These are phyloP conservation scores for Ophiostoma populinum DNA, from an alignment of 2,329 filamentous ascomycete genomes.

Conservation along the genomic window DNA sequence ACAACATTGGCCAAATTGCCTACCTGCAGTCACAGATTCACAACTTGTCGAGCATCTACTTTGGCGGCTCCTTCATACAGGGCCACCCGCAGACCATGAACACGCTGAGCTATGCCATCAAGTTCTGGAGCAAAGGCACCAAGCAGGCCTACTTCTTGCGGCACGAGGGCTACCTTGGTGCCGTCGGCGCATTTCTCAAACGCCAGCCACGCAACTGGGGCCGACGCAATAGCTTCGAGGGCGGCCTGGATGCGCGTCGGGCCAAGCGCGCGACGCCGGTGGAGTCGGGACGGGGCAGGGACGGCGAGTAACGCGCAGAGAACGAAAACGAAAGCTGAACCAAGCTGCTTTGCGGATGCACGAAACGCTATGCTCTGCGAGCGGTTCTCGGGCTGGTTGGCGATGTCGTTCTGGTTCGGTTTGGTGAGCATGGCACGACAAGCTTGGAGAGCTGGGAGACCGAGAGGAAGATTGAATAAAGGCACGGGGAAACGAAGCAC, in stretches of 20 bases:
- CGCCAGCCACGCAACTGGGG: constrained; percentile 86
- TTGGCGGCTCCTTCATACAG: constrained; percentile 90
- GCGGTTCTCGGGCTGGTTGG: too few relatives aligned
- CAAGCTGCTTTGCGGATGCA: too few relatives aligned
- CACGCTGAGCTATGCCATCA: constrained; percentile 88
- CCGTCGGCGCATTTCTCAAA: constrained; percentile 87
- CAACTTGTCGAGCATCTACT: constrained; percentile 82
- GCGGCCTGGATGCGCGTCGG: constrained; percentile 14
- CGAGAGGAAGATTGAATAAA: too few relatives aligned
- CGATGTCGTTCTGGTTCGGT: too few relatives aligned
- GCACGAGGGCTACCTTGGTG: constrained; percentile 88
- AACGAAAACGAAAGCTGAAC: too few relatives aligned
- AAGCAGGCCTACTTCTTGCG: constrained; percentile 93
- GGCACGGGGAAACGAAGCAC: too few relatives aligned
- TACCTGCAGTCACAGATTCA: constrained; percentile 96
- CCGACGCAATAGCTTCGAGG: constrained; percentile 59
- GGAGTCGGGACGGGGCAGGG: too few relatives aligned
- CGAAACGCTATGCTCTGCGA: too few relatives aligned
- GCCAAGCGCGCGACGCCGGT: constrained; percentile 4
- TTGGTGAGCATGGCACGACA: too few relatives aligned
- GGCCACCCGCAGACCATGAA: constrained; percentile 97
- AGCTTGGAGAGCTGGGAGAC: too few relatives aligned
- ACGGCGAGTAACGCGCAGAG: too few relatives aligned
- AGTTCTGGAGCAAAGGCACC: constrained; percentile 82
- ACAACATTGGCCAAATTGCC: constrained; percentile 96